Conservation (phyloP, 208 protist species). For the Borovskyia barvae region DNA sequence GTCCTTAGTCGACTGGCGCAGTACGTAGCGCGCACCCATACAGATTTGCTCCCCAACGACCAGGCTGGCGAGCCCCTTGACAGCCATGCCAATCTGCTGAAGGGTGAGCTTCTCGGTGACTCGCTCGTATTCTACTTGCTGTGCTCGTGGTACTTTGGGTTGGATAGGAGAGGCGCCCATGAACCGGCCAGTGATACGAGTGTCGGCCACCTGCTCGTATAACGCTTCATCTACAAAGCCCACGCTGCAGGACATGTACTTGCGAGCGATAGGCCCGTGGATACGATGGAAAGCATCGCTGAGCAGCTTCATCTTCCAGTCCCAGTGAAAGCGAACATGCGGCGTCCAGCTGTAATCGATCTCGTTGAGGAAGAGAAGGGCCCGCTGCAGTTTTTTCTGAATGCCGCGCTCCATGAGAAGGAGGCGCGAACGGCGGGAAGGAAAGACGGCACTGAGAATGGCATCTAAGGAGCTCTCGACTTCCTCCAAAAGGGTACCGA, state of each 20-base stretch:
- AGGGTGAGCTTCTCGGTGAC: conserved; percentile 55
- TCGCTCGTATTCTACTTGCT: conserved; percentile 58
- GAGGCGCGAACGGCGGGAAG: conserved; percentile 51
- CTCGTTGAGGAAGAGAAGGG: conserved; percentile 72
- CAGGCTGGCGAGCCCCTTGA: conserved; percentile 58
- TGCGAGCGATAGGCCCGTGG: conserved; percentile 50
- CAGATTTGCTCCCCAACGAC: conserved; percentile 80
- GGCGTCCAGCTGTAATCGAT: conserved; percentile 82
- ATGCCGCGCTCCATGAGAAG: conserved; percentile 48
- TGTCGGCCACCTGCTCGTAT: conserved; percentile 52
- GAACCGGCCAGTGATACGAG: conserved; percentile 25
- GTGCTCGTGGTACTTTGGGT: conserved; percentile 37
- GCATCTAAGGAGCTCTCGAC: conserved; percentile 45
- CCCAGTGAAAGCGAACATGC: conserved; percentile 53
- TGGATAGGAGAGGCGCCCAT: conserved; percentile 16
- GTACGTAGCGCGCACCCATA: conserved; percentile 78
- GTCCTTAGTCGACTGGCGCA: conserved; percentile 55
- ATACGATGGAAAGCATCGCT: conserved; percentile 56
- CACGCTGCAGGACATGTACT: conserved; percentile 55
- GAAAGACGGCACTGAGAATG: conserved; percentile 47
- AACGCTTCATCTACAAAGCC: conserved; percentile 81
- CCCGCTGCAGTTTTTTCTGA: conserved; percentile 44
- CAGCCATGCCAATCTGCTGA: conserved; percentile 63
- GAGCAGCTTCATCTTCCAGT: conserved; percentile 77
- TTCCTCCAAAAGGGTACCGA: conserved; percentile 44